A percentile compares a stretch with the other conserved stretches of the same genome.
phyloP scores from a whole-genome alignment of 805 yeast genomes.

The Pichia insulana region DNA sequence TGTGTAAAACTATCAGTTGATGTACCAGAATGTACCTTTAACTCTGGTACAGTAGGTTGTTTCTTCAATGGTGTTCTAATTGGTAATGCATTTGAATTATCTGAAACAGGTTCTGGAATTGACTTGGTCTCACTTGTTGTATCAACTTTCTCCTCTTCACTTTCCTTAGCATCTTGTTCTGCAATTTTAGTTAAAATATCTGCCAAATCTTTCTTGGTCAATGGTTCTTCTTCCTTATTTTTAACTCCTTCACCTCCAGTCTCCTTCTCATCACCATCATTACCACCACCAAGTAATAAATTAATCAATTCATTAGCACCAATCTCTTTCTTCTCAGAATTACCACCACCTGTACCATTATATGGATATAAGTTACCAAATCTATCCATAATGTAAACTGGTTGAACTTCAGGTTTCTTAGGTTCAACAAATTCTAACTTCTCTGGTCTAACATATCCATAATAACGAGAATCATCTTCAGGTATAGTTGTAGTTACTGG shows the following conservation, averaged over 20 bases:
- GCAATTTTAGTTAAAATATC: conserved; percentile 5
- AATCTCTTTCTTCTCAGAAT: conserved; percentile 3
- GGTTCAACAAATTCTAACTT: neutral
- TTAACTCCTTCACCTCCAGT: neutral
- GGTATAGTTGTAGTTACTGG: too few relatives aligned
- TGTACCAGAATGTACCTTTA: conserved; percentile 14
- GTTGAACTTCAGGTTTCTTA: neutral
- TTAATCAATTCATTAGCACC: conserved; percentile 7
- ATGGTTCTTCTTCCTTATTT: neutral
- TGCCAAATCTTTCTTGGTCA: conserved; percentile 9
- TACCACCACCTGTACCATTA: too few relatives aligned
- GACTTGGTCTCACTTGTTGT: neutral
- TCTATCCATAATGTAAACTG: conserved; percentile 9
- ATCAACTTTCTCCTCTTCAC: neutral
- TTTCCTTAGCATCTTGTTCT: neutral
- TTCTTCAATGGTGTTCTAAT: conserved; percentile 7
- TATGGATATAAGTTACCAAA: conserved; percentile 11
- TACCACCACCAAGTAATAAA: conserved; percentile 6
- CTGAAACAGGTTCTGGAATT: neutral
- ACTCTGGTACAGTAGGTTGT: conserved; percentile 13
- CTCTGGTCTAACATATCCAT: neutral
- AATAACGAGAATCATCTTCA: too few relatives aligned
- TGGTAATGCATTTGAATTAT: too few relatives aligned
- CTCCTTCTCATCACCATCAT: neutral
- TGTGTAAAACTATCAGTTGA: conserved; percentile 7